Evolutionary conservation across 2,329 filamentous ascomycete species (phyloP), one percentile per base, ranked within the genome.

Genomic region (Tolypocladium tundrense): DNA sequence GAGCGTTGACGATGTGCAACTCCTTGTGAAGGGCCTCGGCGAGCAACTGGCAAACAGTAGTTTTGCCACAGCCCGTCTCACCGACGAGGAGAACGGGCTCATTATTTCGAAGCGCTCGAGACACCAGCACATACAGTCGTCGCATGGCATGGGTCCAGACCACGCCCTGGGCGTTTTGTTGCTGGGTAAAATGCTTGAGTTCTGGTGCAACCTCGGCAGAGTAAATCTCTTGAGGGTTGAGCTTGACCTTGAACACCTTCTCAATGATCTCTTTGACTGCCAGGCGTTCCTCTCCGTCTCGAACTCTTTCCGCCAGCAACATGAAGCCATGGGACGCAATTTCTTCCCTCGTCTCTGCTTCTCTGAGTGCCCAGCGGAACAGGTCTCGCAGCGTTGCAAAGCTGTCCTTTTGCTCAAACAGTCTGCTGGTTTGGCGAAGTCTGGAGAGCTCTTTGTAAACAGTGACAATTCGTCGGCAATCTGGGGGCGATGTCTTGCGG

Each of bases 61-160:
- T 99, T 75, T 99, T 99, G 60, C 95, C 94, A 67, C 93, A 97
- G 7, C 94, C 94, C 21, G 94, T 99, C 70, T 99, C 95, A 61
- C 94, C 94, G 14, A 99, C 91, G 6, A 99, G 79, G 24, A 99
- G 79, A 3, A 99, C 90, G 0, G 94, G 94, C 70, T 99, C 94
- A 61, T 95, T 91, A 68, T 97, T 94, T 33, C 83, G 82, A 59
- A 99, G 77, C 1, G 94, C 94, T 65, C 89, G 83, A 6, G 88
- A 85, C n/a, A 99, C 91, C 14, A 99, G 79, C 8, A 95, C 85
- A 68, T 93, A 97, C 0, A 99, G 78, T 55, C 94, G 83, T 19
- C 91, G 86, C 93, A 99, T 99, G 0, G 93, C 91, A 62, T 86
- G 85, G 0, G 94, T 99, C 94, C 94, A 99, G 2, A 99, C 90